These are phyloP conservation scores for Sicyos edulis DNA, from an alignment of 306 rosid genomes.

Conservation along the genomic window DNA sequence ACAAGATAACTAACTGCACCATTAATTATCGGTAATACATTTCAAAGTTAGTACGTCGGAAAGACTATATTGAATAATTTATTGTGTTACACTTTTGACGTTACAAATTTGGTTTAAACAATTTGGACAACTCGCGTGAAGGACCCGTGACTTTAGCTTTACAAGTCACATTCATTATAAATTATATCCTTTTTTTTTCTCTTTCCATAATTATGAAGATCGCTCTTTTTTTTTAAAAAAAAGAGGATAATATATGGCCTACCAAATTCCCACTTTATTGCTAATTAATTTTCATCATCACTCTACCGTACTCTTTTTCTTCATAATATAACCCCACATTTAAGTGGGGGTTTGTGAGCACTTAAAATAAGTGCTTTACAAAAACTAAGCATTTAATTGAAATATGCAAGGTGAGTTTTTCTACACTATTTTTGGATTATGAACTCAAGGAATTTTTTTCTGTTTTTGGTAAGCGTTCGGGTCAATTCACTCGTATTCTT, in stretches of 20 bases:
- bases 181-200: neutral
- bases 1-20: too few relatives aligned
- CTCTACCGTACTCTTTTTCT: neutral
- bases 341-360: neutral
- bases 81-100: neutral
- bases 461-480: too few relatives aligned
- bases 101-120: neutral
- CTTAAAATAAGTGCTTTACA: neutral
- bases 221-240: neutral
- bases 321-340: neutral
- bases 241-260: neutral
- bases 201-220: neutral
- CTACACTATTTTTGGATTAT: too few relatives aligned
- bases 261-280: neutral
- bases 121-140: neutral
- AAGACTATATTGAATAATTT: too few relatives aligned
- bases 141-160: neutral
- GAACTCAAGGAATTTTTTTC: too few relatives aligned
- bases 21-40: too few relatives aligned
- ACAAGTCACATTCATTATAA: neutral
- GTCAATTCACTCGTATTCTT: too few relatives aligned
- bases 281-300: neutral
- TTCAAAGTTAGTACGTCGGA: too few relatives aligned
- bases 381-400: neutral
- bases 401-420: too few relatives aligned